These are phyloP conservation scores for Lanmaoa rubissima DNA, from an alignment of 768 basidiomycete species.

Conservation along the genomic window DNA sequence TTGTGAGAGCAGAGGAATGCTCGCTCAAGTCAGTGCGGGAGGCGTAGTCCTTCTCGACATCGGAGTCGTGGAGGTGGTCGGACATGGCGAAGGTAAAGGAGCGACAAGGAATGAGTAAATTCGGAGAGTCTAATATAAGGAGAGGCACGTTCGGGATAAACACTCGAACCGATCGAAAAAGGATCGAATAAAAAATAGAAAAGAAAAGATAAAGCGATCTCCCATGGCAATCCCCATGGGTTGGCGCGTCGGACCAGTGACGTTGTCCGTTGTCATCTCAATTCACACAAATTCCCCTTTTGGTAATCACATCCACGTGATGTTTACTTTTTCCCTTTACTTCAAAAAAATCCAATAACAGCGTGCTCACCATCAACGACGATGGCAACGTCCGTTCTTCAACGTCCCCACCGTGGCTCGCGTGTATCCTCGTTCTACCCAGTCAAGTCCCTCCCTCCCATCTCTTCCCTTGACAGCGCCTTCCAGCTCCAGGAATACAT, in stretches of 20 bases:
- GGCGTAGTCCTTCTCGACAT: slow-evolving; percentile 30
- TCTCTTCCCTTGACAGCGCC: slow-evolving; percentile 80
- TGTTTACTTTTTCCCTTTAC: not conserved
- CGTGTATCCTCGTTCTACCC: slow-evolving; percentile 81
- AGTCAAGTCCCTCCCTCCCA: slow-evolving; percentile 64
- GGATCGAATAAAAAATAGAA: not conserved
- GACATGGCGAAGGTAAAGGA: slow-evolving; percentile 24
- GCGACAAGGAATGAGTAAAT: not conserved
- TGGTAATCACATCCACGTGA: slow-evolving; percentile 16
- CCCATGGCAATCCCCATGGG: not conserved
- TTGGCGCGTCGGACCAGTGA: slow-evolving; percentile 1
- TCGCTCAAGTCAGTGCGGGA: slow-evolving; percentile 18
- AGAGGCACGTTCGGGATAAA: slow-evolving; percentile 6
- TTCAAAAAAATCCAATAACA: not conserved
- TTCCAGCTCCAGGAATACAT: slow-evolving; percentile 97
- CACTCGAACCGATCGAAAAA: not conserved
- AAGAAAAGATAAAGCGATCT: not conserved
- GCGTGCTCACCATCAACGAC: not conserved
- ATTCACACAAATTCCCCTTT: slow-evolving; percentile 5
- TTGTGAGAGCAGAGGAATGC: not conserved
- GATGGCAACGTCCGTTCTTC: slow-evolving; percentile 36
- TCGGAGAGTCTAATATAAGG: slow-evolving; percentile 13
- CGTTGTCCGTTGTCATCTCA: slow-evolving; percentile 5
- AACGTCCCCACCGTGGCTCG: slow-evolving; percentile 73
- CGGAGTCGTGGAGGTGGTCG: slow-evolving; percentile 17